These are phyloP conservation scores for Polyporus tsugae DNA, from an alignment of 1,284 basidiomycete species.

Conservation along the genomic window DNA sequence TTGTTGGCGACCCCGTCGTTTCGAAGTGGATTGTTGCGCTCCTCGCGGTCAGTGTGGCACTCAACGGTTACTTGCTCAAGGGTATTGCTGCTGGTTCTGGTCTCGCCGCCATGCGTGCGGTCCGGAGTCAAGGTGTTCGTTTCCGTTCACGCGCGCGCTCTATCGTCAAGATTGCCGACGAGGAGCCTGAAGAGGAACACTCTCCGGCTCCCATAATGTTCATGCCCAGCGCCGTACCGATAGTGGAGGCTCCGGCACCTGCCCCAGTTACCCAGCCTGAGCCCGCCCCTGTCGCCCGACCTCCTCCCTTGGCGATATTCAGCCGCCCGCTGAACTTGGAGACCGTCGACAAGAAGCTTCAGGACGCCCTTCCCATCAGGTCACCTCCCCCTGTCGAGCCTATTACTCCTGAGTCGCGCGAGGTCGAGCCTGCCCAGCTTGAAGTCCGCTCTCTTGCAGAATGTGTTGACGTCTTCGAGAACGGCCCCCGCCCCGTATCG, in stretches of 20 bases:
- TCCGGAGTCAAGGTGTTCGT: constrained; percentile 37
- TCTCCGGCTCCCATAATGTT: constrained; percentile 26
- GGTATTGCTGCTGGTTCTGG: constrained; percentile 61
- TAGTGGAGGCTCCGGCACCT: constrained; percentile 22
- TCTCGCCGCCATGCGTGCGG: constrained; percentile 37
- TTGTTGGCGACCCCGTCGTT: constrained; percentile 95
- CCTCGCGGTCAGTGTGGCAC: constrained; percentile 86
- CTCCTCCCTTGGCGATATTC: constrained; percentile 33
- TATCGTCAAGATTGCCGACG: constrained; percentile 34
- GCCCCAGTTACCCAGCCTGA: constrained; percentile 23
- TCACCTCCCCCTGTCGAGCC: constrained; percentile 33
- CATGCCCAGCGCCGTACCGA: constrained; percentile 31
- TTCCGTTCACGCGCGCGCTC: constrained; percentile 40
- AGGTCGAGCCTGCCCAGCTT: constrained; percentile 14
- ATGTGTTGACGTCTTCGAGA: constrained; percentile 87
- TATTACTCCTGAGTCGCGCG: constrained; percentile 29
- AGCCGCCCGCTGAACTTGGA: constrained; percentile 44
- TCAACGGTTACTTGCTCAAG: constrained; percentile 96
- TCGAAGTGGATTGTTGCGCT: constrained; percentile 96
- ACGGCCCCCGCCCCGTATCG: constrained; percentile 75
- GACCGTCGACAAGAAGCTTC: constrained; percentile 46
- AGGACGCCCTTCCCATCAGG: constrained; percentile 38
- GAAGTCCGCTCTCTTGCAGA: constrained; percentile 75
- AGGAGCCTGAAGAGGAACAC: constrained; percentile 40
- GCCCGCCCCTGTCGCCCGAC: constrained; percentile 34